Evolutionary conservation across 306 rosid species (phyloP).

Genomic region (Rosa rugosa): DNA sequence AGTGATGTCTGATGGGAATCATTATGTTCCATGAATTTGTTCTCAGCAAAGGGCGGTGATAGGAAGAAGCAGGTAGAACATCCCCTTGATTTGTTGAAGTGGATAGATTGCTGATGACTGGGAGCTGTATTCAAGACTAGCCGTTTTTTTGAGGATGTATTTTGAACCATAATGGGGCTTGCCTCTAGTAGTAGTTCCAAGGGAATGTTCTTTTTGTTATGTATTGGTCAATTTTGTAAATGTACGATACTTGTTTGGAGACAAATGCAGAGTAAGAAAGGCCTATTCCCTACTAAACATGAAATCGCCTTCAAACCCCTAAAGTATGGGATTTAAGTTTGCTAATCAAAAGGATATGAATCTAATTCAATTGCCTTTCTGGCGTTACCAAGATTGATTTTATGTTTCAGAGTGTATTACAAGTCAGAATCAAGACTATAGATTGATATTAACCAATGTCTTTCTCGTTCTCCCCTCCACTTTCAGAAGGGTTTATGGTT

Average conservation of each 20-base stretch:
- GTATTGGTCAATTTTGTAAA: background rate
- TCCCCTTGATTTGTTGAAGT: background rate
- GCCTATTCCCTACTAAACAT: background rate
- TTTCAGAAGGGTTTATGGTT: too few species aligned
- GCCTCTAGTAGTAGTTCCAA: background rate
- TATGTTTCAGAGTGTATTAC: too few species aligned
- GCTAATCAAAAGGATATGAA: too few species aligned
- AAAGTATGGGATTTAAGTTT: too few species aligned
- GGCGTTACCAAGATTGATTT: background rate
- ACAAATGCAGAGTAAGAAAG: background rate
- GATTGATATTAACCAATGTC: background rate
- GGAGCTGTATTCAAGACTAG: background rate
- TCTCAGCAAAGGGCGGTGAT: background rate
- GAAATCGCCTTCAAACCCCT: background rate
- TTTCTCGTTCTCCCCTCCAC: too few species aligned
- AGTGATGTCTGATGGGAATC: background rate
- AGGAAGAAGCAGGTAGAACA: background rate
- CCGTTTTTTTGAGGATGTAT: background rate
- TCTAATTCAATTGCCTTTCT: background rate
- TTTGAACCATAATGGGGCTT: background rate
- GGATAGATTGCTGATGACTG: background rate
- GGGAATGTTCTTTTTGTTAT: background rate
- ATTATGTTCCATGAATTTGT: background rate
- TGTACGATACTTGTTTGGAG: background rate
- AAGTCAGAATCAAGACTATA: background rate